phyloP scores from a whole-genome alignment of 805 yeast species.

The Zygosaccharomyces gambellarensis region DNA sequence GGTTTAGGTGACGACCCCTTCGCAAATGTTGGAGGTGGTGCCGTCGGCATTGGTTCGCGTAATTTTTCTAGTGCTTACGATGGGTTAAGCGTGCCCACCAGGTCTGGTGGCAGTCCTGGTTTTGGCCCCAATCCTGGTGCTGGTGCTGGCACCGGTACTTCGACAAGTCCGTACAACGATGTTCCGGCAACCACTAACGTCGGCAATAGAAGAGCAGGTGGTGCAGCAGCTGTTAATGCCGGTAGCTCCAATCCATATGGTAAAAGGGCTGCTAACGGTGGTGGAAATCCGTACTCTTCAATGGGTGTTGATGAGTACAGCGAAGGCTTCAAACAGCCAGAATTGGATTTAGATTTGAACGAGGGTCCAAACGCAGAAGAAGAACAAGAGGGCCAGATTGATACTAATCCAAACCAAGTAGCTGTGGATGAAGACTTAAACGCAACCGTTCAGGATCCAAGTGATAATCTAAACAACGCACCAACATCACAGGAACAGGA shows the following conservation, averaged over 20 bases:
- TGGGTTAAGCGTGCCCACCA: slow-evolving; percentile 1
- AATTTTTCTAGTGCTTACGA: slow-evolving; percentile 10
- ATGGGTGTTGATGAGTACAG: slow-evolving; percentile 1
- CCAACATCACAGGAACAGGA: slow-evolving; percentile 22
- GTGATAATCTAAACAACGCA: slow-evolving; percentile 33
- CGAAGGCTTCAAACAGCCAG: slow-evolving; percentile 1
- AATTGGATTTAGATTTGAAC: slow-evolving; percentile 10
- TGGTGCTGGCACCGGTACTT: slow-evolving; percentile 1
- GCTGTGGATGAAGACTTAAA: slow-evolving; percentile 34
- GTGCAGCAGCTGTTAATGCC: neutral
- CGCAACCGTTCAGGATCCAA: slow-evolving; percentile 22
- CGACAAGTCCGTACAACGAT: neutral
- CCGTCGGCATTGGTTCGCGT: slow-evolving; percentile 6
- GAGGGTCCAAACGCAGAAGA: slow-evolving; percentile 14
- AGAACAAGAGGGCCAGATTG: slow-evolving; percentile 8
- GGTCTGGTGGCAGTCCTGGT: neutral
- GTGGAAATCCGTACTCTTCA: slow-evolving; percentile 10
- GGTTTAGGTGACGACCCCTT: slow-evolving; percentile 9
- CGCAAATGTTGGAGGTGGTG: slow-evolving; percentile 7
- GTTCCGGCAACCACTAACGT: neutral
- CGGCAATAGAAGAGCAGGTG: neutral
- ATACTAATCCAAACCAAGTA: slow-evolving; percentile 11
- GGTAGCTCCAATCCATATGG: slow-evolving; percentile 8
- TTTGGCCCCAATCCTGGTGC: slow-evolving; percentile 1
- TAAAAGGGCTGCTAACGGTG: slow-evolving; percentile 5